Evolutionary conservation across 2,329 filamentous ascomycete genomes (phyloP).

Genomic region (Exserohilum turcica): DNA sequence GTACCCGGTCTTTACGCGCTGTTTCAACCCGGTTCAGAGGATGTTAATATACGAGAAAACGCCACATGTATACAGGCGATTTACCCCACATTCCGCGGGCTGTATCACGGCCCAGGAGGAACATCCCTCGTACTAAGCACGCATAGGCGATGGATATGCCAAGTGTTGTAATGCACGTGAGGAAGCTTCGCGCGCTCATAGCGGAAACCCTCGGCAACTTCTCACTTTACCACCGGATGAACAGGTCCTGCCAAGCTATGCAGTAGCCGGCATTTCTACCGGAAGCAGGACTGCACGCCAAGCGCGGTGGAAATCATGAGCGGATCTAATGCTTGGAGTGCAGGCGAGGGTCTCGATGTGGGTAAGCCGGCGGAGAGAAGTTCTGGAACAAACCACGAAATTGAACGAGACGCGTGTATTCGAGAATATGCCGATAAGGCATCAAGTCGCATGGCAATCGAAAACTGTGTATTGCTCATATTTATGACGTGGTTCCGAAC

Average conservation of each 20-base stretch:
- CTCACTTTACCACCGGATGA: constrained; percentile 13
- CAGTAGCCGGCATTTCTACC: constrained; percentile 8
- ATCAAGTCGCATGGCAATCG: not conserved
- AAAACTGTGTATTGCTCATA: not conserved
- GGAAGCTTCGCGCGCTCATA: not conserved
- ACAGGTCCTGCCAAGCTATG: constrained; percentile 3
- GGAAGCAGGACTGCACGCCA: constrained; percentile 3
- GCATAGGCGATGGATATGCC: not conserved
- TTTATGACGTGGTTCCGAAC: not conserved
- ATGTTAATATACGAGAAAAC: constrained; percentile 12
- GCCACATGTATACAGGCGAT: constrained; percentile 4
- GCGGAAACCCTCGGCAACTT: constrained; percentile 11
- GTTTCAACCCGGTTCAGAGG: constrained; percentile 9
- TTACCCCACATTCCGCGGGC: constrained; percentile 6
- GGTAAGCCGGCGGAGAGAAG: constrained; percentile 1
- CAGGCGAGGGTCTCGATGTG: constrained; percentile 7
- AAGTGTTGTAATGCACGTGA: constrained; percentile 6
- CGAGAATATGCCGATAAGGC: not conserved
- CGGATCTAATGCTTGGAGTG: constrained; percentile 10
- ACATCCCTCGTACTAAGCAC: not conserved
- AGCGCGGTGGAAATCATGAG: constrained; percentile 7
- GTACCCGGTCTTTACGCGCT: constrained; percentile 13
- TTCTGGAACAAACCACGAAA: not conserved
- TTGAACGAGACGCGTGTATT: not conserved
- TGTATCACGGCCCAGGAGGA: not conserved